These are phyloP conservation scores for Pachyrhizus erosus DNA, from an alignment of 306 rosid genomes.

Conservation along the genomic window DNA sequence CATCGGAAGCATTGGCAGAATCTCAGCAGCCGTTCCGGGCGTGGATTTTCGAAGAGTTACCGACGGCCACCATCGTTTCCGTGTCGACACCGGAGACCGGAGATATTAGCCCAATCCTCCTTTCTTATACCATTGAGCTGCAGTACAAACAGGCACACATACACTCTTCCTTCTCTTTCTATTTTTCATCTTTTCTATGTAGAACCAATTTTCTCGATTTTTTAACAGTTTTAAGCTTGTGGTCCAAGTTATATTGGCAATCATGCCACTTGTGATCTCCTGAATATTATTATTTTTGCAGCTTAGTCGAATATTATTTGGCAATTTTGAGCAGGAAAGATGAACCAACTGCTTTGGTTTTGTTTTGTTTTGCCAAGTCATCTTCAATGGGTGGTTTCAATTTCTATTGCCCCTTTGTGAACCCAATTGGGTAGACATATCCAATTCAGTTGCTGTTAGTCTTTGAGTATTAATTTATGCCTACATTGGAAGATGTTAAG, in stretches of 20 bases:
- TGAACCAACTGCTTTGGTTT: neutral
- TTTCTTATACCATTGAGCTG: conserved; percentile 79
- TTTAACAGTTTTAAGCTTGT: conserved; percentile 2
- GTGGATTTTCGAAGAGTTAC: conserved; percentile 79
- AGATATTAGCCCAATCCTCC: conserved; percentile 81
- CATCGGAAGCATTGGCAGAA: conserved; percentile 47
- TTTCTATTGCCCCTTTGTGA: conserved; percentile 1
- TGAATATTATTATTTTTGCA: neutral
- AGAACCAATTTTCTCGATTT: no score
- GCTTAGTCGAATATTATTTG: neutral
- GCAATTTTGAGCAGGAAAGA: conserved; percentile 7
- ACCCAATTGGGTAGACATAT: no score
- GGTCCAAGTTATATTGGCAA: conserved; percentile 26
- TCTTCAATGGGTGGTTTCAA: neutral
- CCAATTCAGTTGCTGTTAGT: no score
- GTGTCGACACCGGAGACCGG: conserved; percentile 84
- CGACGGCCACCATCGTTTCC: conserved; percentile 66
- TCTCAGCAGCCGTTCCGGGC: conserved; percentile 44
- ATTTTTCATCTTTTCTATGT: no score
- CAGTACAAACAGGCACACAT: conserved; percentile 86
- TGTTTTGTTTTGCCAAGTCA: conserved; percentile 1
- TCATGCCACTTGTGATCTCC: neutral
- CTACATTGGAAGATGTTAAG: neutral
- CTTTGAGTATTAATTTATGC: neutral
- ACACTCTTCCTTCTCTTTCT: neutral